A percentile compares a stretch with the other conserved stretches of the same genome.
Evolutionary conservation across 148 eudicot species (phyloP).

Genomic region (Polygonum aviculare): DNA sequence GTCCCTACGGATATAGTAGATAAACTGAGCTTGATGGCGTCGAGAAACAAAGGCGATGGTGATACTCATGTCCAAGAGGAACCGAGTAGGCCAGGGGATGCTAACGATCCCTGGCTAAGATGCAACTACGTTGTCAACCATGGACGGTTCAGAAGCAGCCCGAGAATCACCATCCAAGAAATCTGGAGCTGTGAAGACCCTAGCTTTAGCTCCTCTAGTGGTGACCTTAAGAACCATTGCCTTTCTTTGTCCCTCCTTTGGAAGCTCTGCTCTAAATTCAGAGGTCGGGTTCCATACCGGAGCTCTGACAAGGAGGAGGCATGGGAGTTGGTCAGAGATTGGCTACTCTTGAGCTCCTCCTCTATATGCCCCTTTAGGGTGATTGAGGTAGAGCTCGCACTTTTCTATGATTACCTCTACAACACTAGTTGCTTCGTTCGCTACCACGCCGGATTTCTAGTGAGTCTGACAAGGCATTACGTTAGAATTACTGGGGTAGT

Average conservation of each 20-base stretch:
- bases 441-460: too few relatives aligned
- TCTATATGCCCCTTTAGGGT: background rate
- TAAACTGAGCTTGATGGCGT: too few relatives aligned
- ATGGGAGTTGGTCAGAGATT: background rate
- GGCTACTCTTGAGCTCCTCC: background rate
- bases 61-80: background rate
- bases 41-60: too few relatives aligned
- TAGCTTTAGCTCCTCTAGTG: background rate
- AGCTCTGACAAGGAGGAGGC: background rate
- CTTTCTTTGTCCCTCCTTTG: background rate
- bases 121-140: background rate
- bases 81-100: background rate
- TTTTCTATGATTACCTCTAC: background rate
- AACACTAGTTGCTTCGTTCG: too few relatives aligned
- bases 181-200: background rate
- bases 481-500: background rate
- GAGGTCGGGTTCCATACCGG: background rate
- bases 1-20: too few relatives aligned
- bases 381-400: background rate
- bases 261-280: background rate
- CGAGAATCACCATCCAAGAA: too few relatives aligned
- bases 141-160: too few relatives aligned
- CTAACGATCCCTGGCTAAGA: background rate
- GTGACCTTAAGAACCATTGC: background rate
- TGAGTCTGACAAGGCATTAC: background rate